A percentile compares a stretch with the other conserved stretches of the same genome.
Evolutionary conservation across 2,329 filamentous ascomycete genomes (phyloP).

Genomic region (Microsporum audouinii): DNA sequence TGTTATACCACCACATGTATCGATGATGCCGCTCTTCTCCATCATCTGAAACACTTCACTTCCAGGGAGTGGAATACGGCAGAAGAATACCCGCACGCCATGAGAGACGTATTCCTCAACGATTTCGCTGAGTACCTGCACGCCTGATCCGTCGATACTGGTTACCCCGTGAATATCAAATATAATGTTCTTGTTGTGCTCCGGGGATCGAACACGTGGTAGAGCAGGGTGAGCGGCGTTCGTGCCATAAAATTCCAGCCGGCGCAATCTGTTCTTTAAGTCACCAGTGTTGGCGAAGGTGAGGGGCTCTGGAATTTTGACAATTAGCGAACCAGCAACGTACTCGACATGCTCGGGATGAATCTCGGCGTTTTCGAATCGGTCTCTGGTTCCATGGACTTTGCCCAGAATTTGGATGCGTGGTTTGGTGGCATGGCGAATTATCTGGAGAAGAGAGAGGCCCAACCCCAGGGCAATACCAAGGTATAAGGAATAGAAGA

Average conservation of each 20-base stretch:
- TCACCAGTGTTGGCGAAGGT: conserved; percentile 96
- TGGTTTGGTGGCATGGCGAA: conserved; percentile 80
- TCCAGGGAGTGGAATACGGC: conserved; percentile 40
- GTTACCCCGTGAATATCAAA: conserved; percentile 98
- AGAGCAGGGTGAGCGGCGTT: conserved; percentile 73
- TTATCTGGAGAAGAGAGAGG: conserved; percentile 76
- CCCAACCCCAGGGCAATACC: conserved; percentile 92
- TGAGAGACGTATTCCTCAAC: conserved; percentile 66
- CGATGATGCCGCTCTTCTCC: conserved; percentile 70
- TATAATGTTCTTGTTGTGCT: conserved; percentile 82
- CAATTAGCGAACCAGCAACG: conserved; percentile 82
- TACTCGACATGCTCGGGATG: conserved; percentile 68
- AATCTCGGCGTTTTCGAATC: conserved; percentile 73
- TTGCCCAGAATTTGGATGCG: conserved; percentile 93
- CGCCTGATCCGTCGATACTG: conserved; percentile 81
- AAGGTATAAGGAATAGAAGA: conserved; percentile 87
- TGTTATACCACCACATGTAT: conserved; percentile 61
- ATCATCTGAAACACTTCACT: conserved; percentile 60
- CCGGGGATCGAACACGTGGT: conserved; percentile 62
- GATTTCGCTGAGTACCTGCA: conserved; percentile 84
- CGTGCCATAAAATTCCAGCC: conserved; percentile 86
- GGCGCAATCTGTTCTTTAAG: conserved; percentile 67
- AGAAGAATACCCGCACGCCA: conserved; percentile 51
- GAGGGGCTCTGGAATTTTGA: conserved; percentile 93
- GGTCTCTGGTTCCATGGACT: conserved; percentile 62